phyloP scores from a whole-genome alignment of 345 rosid genomes.

The Geranium brycei region DNA sequence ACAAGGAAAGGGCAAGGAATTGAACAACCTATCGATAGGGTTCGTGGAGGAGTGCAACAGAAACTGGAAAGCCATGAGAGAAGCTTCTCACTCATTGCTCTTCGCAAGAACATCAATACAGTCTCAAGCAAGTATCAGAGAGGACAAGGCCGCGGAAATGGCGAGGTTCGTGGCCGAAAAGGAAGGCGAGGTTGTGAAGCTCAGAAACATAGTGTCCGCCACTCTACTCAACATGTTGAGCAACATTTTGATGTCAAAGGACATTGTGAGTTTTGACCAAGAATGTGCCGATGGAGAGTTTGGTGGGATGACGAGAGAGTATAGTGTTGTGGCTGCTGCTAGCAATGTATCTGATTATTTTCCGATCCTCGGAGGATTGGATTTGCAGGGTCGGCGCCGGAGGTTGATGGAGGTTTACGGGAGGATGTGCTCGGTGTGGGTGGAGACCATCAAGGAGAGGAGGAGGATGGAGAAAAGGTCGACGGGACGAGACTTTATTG shows the following conservation, averaged over 20 bases:
- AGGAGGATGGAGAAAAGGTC: slow-evolving; percentile 5
- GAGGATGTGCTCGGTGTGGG: slow-evolving; percentile 3
- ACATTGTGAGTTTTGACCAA: not conserved
- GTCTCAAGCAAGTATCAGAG: no score
- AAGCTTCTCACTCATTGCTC: no score
- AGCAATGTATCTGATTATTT: slow-evolving; percentile 11
- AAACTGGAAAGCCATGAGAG: no score
- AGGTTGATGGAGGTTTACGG: not conserved
- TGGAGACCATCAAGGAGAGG: not conserved
- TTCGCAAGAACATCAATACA: no score
- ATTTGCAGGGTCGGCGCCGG: slow-evolving; percentile 9
- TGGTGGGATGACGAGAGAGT: slow-evolving; percentile 3
- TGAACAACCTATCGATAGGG: no score
- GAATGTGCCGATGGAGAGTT: not conserved
- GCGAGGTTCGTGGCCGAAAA: no score
- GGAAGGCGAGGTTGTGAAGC: no score
- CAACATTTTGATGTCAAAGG: slow-evolving; percentile 3
- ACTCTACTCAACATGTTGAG: not conserved
- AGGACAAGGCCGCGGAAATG: no score
- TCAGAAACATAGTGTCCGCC: slow-evolving; percentile 1
- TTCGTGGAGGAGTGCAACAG: no score
- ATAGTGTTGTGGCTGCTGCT: not conserved
- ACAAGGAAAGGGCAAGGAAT: no score
- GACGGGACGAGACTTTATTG: slow-evolving; percentile 9
- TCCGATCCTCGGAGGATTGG: slow-evolving; percentile 11